These are phyloP conservation scores for Zygosaccharomyces sapae DNA, from an alignment of 1,139 yeast species.

Conservation along the genomic window DNA sequence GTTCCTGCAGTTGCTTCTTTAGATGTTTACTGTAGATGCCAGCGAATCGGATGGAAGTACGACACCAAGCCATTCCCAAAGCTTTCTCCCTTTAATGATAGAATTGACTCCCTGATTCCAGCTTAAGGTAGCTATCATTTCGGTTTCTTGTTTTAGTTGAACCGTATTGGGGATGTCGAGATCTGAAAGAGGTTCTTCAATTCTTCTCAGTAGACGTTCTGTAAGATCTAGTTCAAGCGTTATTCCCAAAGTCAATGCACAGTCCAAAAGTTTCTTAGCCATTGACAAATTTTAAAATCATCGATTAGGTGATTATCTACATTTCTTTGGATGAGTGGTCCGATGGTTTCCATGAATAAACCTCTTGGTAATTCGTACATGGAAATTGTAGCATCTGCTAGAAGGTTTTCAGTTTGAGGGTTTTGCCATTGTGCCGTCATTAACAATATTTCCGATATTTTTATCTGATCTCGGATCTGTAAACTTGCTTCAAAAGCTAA, in stretches of 20 bases:
- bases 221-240: conserved; percentile 2
- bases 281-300: conserved; percentile 8
- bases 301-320: conserved; percentile 4
- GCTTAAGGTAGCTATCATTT: conserved; percentile 22
- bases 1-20: conserved; percentile 16
- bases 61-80: conserved; percentile 22
- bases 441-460: conserved; percentile 9
- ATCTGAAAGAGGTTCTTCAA: neutral
- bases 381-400: conserved; percentile 7
- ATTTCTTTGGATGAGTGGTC: conserved; percentile 14
- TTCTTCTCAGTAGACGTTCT: conserved; percentile 8
- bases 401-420: conserved; percentile 5
- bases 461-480: conserved; percentile 7
- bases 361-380: conserved; percentile 6
- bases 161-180: neutral
- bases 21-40: conserved; percentile 16
- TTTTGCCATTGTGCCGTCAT: conserved; percentile 4
- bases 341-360: conserved; percentile 8
- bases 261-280: conserved; percentile 14
- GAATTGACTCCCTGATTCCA: conserved; percentile 30
- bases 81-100: conserved; percentile 18
- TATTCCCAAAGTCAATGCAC: conserved; percentile 5
- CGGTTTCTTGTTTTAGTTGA: conserved; percentile 17
- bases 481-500: conserved; percentile 9
- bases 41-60: conserved; percentile 22